A percentile compares a stretch with the other conserved stretches of the same genome.
Evolutionary conservation across 2,329 filamentous ascomycete genomes (phyloP).

Genomic region (Fusarium bulbicola): DNA sequence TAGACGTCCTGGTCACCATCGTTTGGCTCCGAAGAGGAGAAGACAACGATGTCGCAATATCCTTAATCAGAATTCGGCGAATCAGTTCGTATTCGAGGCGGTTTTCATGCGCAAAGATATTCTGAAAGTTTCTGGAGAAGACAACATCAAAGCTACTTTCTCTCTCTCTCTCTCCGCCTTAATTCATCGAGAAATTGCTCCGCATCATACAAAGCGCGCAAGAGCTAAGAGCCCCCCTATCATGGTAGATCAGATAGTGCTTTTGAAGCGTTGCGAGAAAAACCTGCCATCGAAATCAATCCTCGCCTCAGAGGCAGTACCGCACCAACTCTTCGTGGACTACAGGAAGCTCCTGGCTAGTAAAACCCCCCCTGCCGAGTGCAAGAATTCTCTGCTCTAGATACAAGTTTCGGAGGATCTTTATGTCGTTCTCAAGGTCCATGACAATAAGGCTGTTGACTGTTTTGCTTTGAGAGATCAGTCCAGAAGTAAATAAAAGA

Average conservation of each 20-base stretch:
- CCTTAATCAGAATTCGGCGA: slow-evolving; percentile 70
- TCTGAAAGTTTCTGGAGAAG: slow-evolving; percentile 69
- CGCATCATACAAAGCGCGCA: slow-evolving; percentile 75
- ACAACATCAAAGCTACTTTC: slow-evolving; percentile 74
- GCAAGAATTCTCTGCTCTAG: slow-evolving; percentile 5
- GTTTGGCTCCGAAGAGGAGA: background rate
- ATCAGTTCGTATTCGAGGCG: slow-evolving; percentile 67
- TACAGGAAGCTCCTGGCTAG: slow-evolving; percentile 76
- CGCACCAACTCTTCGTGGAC: slow-evolving; percentile 78
- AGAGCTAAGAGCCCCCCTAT: slow-evolving; percentile 71
- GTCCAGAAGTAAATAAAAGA: background rate
- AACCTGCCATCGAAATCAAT: slow-evolving; percentile 68
- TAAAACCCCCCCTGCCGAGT: slow-evolving; percentile 77
- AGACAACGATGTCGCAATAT: slow-evolving; percentile 54
- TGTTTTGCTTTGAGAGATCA: background rate
- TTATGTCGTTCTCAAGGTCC: background rate
- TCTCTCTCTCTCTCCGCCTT: slow-evolving; percentile 67
- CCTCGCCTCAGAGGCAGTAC: slow-evolving; percentile 68
- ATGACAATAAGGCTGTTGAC: background rate
- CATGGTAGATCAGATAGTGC: slow-evolving; percentile 2
- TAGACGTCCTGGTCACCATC: background rate
- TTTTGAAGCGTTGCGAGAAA: background rate
- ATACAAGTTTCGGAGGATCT: slow-evolving; percentile 19
- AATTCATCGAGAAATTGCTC: slow-evolving; percentile 72
- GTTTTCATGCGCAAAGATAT: slow-evolving; percentile 62